Conservation (phyloP, 345 rosid species). For the Citrus medica region DNA sequence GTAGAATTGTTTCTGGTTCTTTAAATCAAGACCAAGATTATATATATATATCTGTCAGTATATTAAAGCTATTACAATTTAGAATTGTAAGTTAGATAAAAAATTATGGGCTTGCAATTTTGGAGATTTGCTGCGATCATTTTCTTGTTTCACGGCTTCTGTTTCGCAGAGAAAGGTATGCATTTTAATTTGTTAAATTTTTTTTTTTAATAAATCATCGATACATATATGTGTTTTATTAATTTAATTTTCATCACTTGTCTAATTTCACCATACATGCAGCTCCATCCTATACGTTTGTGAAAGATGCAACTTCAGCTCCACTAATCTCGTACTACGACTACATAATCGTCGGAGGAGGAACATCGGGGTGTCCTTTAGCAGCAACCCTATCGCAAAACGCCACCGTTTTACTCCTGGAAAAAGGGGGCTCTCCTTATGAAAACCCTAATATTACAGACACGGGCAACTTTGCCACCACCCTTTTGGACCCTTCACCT, state of each 20-base stretch:
- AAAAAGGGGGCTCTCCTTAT: constrained; percentile 82
- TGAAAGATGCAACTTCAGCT: constrained; percentile 57
- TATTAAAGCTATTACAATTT: no score
- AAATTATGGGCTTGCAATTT: constrained; percentile 9
- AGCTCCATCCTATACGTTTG: constrained; percentile 57
- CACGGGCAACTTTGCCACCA: constrained; percentile 34
- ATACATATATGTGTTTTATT: no score
- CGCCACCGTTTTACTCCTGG: constrained; percentile 65
- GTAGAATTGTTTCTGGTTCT: neutral
- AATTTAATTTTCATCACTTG: neutral
- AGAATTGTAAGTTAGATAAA: neutral
- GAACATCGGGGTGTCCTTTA: constrained; percentile 79
- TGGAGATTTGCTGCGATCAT: constrained; percentile 11
- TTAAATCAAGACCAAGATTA: neutral
- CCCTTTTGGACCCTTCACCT: constrained; percentile 43
- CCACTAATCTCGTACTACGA: constrained; percentile 46
- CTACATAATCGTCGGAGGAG: constrained; percentile 83
- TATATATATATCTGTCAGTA: neutral
- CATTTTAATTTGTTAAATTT: no score
- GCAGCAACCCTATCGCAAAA: constrained; percentile 71
- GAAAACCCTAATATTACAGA: constrained; percentile 40
- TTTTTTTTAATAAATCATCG: no score
- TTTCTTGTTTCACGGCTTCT: constrained; percentile 30
- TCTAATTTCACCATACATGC: neutral
- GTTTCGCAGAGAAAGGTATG: constrained; percentile 44